Base-by-base conservation (phyloP, 306 rosid genomes). In the Prunus davidiana region DNA sequence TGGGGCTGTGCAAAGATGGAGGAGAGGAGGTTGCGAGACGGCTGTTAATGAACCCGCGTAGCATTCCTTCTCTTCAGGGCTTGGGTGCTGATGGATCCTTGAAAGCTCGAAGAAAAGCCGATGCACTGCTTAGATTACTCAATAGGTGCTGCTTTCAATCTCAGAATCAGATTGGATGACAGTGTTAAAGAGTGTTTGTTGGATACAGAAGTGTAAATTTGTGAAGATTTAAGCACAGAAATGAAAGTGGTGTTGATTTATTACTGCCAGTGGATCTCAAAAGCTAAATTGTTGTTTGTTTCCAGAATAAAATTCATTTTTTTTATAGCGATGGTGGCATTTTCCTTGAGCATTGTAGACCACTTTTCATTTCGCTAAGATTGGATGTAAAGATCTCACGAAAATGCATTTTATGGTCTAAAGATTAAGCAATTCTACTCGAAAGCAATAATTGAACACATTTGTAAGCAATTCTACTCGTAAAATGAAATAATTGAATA, bases 1-100 rank as follows among this genome's bases (percentile, higher is more conserved):
- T 95, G 74, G 97, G 98, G 45, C 67, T 95, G 67, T 92, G 96
- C 76, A 92, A 92, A 78, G 97, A 95, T 78, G 97, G 92, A 55
- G 95, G 92, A 41, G 96, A 89, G 76, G 73, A 86, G 50, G 96
- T 92, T 20, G 98, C 93, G 11, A 80, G 83, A 57, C 84, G 89
- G 0, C 79, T 95, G 19, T 70, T 95, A 80, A 87, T 93, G 50
- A 95, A 90, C 79, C 97, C 97, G 1, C 72, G 90, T 72, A 89
- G 97, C 30, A 76, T 95, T 78, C 98, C 96, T 46, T 92, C 92
- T 22, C 97, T 95, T 14, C 97, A 89, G 32, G 88, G 90, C 80
- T 83, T 95, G 85, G 96, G 81, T 54, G 77, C 84, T 19, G 90
- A 90, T 76, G 96, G 96, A 4, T 95, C 96, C 27, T 82, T 90